A percentile compares a stretch with the other conserved stretches of the same genome.
phyloP scores from a whole-genome alignment of 306 rosid species.

The Sesbania bispinosa region DNA sequence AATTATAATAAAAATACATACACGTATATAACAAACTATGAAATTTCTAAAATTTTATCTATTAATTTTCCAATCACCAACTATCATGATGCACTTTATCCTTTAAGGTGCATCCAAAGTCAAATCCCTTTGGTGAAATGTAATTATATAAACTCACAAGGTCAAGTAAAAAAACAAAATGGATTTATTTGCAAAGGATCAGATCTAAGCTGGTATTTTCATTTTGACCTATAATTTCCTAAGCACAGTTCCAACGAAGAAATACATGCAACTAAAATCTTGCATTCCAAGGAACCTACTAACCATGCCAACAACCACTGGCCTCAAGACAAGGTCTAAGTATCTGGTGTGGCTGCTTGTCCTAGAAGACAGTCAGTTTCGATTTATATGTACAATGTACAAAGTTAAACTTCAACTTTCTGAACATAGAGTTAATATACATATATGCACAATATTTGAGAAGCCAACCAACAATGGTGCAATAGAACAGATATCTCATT shows the following conservation, averaged over 20 bases:
- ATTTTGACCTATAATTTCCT: not conserved
- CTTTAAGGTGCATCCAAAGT: no score
- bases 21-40: no score
- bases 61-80: no score
- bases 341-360: not conserved
- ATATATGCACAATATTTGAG: slow-evolving; percentile 42
- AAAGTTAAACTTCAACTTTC: slow-evolving; percentile 15
- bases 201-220: not conserved
- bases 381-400: no score
- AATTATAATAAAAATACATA: no score
- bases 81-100: no score
- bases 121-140: not conserved
- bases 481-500: not conserved
- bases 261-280: slow-evolving; percentile 4
- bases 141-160: not conserved
- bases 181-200: not conserved
- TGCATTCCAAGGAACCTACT: slow-evolving; percentile 7
- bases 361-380: not conserved
- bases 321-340: not conserved
- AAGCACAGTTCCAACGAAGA: not conserved
- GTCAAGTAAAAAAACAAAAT: not conserved
- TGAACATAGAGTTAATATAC: slow-evolving; percentile 11
- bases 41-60: no score
- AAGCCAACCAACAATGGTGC: not conserved
- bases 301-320: not conserved